Evolutionary conservation across 306 rosid species (phyloP).

Genomic region (Rubus idaeus): DNA sequence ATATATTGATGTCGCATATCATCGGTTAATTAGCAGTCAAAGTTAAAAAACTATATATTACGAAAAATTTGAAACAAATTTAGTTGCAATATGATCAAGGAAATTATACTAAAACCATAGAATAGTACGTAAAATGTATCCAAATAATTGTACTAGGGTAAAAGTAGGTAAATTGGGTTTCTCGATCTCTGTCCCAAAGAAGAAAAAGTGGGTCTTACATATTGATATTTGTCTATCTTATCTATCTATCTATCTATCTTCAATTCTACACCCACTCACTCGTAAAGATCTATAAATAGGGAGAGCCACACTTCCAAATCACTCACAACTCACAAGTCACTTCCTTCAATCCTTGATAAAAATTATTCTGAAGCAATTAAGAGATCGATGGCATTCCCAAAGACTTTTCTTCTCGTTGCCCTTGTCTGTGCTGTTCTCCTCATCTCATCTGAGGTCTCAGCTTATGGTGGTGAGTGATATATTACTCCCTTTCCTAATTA

Average conservation of each 20-base stretch:
- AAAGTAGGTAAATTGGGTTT: too few relatives aligned
- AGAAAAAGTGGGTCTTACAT: neutral
- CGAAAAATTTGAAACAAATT: too few relatives aligned
- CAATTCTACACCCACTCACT: neutral
- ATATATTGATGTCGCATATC: too few relatives aligned
- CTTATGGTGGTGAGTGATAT: neutral
- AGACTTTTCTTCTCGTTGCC: conserved; percentile 16
- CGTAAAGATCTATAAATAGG: neutral
- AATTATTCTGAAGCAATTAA: too few relatives aligned
- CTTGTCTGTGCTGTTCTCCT: conserved; percentile 17
- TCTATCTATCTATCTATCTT: neutral
- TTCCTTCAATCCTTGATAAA: neutral
- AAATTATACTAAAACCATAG: too few relatives aligned
- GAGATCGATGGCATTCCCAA: conserved; percentile 20
- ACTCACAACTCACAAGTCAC: neutral
- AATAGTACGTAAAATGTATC: too few relatives aligned
- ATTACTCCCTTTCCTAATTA: neutral
- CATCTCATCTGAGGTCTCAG: conserved; percentile 19
- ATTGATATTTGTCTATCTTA: neutral
- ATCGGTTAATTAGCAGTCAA: too few relatives aligned
- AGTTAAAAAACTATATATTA: too few relatives aligned
- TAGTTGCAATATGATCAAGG: too few relatives aligned
- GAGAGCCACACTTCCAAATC: neutral
- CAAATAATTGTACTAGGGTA: too few relatives aligned
- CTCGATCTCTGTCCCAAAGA: too few relatives aligned